Evolutionary conservation across 805 yeast genomes (phyloP), one percentile per base, ranked within the genome.

Genomic region (Cyberlindnera mississippiensis): DNA sequence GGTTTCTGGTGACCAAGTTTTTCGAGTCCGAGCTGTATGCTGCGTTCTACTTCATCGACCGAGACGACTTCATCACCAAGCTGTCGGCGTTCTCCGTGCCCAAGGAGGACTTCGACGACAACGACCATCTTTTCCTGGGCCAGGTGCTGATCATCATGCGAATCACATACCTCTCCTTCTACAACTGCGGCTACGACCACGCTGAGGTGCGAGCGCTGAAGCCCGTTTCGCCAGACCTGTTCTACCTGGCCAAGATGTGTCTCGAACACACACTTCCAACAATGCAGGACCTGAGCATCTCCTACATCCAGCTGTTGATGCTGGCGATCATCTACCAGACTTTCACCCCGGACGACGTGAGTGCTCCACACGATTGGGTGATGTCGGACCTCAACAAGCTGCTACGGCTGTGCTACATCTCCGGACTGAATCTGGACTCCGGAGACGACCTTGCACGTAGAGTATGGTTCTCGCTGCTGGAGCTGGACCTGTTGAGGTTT

Each of bases 141-240:
- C 52, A 49, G 17, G 26, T 51, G 10, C 35, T 49, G 16, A 17
- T 46, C 13, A 35, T 51, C 14, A 42, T 51, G 46, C 38, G 53
- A 38, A 42, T 51, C 16, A 35, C 47, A 2, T 48, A 38, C 28
- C 15, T 51, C 12, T 51, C 55, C 10, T 36, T 35, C 16, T 51
- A 44, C 35, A 46, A 46, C 40, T 51, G 55, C 38, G 53, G 55
- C 0, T 49, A 49, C 22, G 42, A 43, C 14, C 42, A 33, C 14
- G 34, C 6, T 3, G 47, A 44, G 12, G 20, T 40, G 5, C 36
- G 28, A n/a, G 35, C 37, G 17, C 7, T 35, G 16, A 33, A 40
- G 31, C 26, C 35, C 1, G 44, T 49, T 4, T 36, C 35, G 14
- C 35, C 44, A 2, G 46, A 47, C 6, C 49, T 40, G 4, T 40